Evolutionary conservation across 2,329 filamentous ascomycete species (phyloP).

Genomic region (Escovopsis weberi): DNA sequence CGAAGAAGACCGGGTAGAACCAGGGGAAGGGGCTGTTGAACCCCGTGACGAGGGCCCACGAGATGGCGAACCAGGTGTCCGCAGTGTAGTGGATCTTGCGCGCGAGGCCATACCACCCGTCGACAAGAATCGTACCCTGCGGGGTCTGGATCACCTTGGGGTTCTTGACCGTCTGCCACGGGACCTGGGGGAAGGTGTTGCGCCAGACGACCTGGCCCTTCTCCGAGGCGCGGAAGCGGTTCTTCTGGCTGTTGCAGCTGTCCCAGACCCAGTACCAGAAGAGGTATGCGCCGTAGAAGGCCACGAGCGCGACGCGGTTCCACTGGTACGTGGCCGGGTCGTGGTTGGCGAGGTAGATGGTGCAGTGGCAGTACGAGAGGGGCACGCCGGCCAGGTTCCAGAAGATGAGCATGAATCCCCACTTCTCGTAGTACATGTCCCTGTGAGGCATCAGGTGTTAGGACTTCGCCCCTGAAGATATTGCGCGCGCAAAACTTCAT

Average conservation of each 20-base stretch:
- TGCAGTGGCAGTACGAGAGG: conserved; percentile 86
- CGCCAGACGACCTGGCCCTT: conserved; percentile 55
- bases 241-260: conserved; percentile 86
- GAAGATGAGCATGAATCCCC: conserved; percentile 96
- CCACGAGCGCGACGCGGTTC: conserved; percentile 52
- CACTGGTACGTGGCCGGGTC: conserved; percentile 62
- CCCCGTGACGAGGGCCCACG: conserved; percentile 37
- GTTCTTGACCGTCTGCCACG: conserved; percentile 71
- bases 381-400: conserved; percentile 92
- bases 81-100: conserved; percentile 45
- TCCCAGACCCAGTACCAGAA: conserved; percentile 89
- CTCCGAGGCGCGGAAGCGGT: conserved; percentile 72
- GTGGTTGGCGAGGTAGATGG: conserved; percentile 77
- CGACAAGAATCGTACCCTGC: conserved; percentile 61
- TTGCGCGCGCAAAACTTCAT: no score
- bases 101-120: conserved; percentile 71
- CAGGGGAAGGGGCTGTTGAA: conserved; percentile 66
- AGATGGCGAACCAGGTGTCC: conserved; percentile 33
- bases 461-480: no score
- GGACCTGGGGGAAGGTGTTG: conserved; percentile 79
- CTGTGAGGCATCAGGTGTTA: conserved; percentile 6
- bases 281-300: conserved; percentile 57
- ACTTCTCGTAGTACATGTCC: conserved; percentile 97
- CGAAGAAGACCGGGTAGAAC: conserved; percentile 83
- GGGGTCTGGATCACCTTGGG: conserved; percentile 62